These are phyloP conservation scores for Phytophthora nicotianae DNA, from an alignment of 352 stramenopile species.

Conservation along the genomic window DNA sequence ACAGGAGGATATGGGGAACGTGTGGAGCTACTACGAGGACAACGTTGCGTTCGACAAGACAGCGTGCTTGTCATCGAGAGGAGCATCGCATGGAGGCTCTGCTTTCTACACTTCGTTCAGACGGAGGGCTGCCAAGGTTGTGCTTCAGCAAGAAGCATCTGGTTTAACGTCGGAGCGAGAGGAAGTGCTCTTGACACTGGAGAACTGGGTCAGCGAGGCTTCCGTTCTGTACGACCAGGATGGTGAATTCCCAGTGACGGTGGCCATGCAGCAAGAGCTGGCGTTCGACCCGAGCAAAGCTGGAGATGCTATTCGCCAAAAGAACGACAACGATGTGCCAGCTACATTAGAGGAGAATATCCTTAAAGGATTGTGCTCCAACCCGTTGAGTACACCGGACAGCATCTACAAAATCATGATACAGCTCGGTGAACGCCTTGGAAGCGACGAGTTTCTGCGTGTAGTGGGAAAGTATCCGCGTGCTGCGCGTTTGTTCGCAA, in stretches of 20 bases:
- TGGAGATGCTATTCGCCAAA: slow-evolving; percentile 4
- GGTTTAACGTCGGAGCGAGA: slow-evolving; percentile 23
- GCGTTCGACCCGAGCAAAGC: slow-evolving; percentile 6
- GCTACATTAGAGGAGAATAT: slow-evolving; percentile 52
- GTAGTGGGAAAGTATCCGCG: slow-evolving; percentile 54
- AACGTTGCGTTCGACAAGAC: slow-evolving; percentile 40
- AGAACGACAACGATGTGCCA: slow-evolving; percentile 4
- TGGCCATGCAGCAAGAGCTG: slow-evolving; percentile 47
- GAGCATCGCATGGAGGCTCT: slow-evolving; percentile 19
- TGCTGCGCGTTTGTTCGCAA: slow-evolving; percentile 44
- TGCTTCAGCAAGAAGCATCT: slow-evolving; percentile 30
- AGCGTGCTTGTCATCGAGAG: slow-evolving; percentile 24
- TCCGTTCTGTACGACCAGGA: slow-evolving; percentile 45
- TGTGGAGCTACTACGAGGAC: slow-evolving; percentile 36
- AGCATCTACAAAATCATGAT: slow-evolving; percentile 49
- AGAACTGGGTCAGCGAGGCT: slow-evolving; percentile 56
- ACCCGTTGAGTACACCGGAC: slow-evolving; percentile 53
- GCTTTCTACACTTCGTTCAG: slow-evolving; percentile 44
- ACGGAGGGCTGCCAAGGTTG: slow-evolving; percentile 40
- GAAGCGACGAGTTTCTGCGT: slow-evolving; percentile 41
- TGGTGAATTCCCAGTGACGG: slow-evolving; percentile 41
- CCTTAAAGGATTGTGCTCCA: slow-evolving; percentile 47
- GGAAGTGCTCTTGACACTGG: slow-evolving; percentile 47
- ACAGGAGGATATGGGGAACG: slow-evolving; percentile 30
- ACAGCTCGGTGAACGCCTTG: slow-evolving; percentile 32